Base-by-base conservation (phyloP, 495 filamentous ascomycete species). In the Hyphodiscus hymeniophilus region DNA sequence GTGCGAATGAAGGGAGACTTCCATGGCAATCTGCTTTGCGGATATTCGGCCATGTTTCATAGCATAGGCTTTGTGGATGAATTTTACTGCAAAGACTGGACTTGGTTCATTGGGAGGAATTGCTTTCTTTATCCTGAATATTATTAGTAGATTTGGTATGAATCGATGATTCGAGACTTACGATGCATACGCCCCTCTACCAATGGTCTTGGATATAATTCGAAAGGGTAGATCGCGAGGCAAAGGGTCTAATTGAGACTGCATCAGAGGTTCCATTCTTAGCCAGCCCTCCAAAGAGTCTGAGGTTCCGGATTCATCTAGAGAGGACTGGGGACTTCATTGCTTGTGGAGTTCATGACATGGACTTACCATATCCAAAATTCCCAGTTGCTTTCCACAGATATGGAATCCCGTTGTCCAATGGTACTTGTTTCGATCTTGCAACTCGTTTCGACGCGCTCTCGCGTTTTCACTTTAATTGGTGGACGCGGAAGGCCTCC, bases 1-100 rank as follows among this genome's bases (percentile, higher is more conserved):
- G 58, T 89, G 81, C 30, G 76, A 79, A 66, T 99, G 92, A 7
- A 97, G 77, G 8, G 83, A 86, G 26, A 90, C 81, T 66, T 99
- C 92, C 69, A 94, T 80, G 49, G 76, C 73, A 33, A 99, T 77
- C 65, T 97, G 92, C 60, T 91, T 87, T 18, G 84, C 76, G 26
- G 81, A 87, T 52, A 99, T 84, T 49, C 86, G 85, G 62, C 92
- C 92, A 72, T 90, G 81, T 48, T 82, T 81, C 50, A 86, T 71
- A 45, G 94, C 92, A 63, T 95, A 92, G 47, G 84, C 84, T 67
- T 97, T 97, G 71, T 97, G 88, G 61, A 99, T 95, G 66, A 97
- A 87, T 68, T 99, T 99, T 62, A 95, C 88, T 7, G 92, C 92
- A 66, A 99, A 95, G 58, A 97, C 69, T 3, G 89, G 88, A 23